These are phyloP conservation scores for Hordeum pubiflorum DNA, from an alignment of 202 grass and related monocot genomes.

Conservation along the genomic window DNA sequence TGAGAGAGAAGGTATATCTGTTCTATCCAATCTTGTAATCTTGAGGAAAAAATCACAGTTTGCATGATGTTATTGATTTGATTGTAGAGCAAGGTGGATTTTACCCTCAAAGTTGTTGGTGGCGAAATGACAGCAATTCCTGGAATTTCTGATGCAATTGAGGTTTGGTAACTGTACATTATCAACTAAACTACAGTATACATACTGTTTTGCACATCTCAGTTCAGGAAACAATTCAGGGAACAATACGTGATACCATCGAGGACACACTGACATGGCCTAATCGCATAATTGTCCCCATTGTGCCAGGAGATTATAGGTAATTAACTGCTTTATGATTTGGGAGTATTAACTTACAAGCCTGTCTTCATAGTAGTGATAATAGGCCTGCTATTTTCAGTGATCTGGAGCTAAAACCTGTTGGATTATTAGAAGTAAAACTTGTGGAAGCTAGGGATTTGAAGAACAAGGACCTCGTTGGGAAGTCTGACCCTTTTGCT, in stretches of 20 bases:
- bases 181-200: conserved; percentile 17
- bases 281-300: conserved; percentile 79
- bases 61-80: conserved; percentile 29
- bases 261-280: conserved; percentile 95
- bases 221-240: conserved; percentile 36
- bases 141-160: conserved; percentile 99
- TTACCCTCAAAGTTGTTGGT: conserved; percentile 86
- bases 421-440: conserved; percentile 89
- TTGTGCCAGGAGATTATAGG: conserved; percentile 97
- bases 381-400: conserved; percentile 36
- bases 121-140: conserved; percentile 95
- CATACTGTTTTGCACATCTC: conserved; percentile 3
- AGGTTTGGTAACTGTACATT: conserved; percentile 41
- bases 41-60: not conserved
- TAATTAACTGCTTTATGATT: conserved; percentile 26
- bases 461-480: conserved; percentile 85
- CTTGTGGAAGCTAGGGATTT: conserved; percentile 90
- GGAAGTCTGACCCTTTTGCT: conserved; percentile 95
- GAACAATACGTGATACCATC: conserved; percentile 85
- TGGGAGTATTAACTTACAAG: conserved; percentile 8
- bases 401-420: conserved; percentile 87
- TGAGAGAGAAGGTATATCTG: conserved; percentile 80
- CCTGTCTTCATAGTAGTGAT: not conserved
- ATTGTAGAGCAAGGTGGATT: conserved; percentile 89
- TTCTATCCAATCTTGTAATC: conserved; percentile 2